Evolutionary conservation across 768 basidiomycete genomes (phyloP).

Genomic region (Calocera cornea): DNA sequence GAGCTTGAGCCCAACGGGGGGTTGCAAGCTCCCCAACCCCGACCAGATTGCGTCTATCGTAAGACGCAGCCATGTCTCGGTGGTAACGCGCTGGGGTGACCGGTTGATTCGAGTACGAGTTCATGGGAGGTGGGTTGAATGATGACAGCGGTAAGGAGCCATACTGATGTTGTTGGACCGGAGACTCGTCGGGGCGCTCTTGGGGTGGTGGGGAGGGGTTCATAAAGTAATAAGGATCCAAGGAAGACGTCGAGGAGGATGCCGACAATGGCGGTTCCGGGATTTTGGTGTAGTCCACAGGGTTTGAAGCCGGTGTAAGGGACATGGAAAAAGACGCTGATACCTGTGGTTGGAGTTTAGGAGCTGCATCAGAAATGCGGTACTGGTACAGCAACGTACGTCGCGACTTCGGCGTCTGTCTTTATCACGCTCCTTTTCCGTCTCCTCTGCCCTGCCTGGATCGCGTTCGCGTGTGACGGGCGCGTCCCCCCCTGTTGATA

Average conservation of each 20-base stretch:
- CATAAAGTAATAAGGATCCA: conserved; percentile 84
- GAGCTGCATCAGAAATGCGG: neutral
- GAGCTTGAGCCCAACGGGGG: conserved; percentile 56
- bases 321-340: neutral
- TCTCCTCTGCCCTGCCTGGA: neutral
- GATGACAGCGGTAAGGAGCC: conserved; percentile 2
- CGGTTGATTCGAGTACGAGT: conserved; percentile 33
- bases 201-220: conserved; percentile 40
- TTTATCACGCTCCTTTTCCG: neutral
- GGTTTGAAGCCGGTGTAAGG: neutral
- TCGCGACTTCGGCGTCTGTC: neutral
- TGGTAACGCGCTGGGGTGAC: conserved; percentile 47
- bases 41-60: conserved; percentile 76
- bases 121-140: conserved; percentile 8
- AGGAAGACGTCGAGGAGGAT: conserved; percentile 58
- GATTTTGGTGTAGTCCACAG: neutral
- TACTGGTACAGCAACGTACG: neutral
- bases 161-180: conserved; percentile 4
- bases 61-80: conserved; percentile 46
- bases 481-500: neutral
- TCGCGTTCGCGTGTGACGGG: neutral
- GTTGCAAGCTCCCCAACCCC: conserved; percentile 94
- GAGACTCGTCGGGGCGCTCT: neutral
- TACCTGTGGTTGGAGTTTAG: neutral
- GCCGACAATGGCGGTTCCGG: conserved; percentile 8